Base-by-base conservation (phyloP, 805 yeast genomes). In the Lipomyces sp. region DNA sequence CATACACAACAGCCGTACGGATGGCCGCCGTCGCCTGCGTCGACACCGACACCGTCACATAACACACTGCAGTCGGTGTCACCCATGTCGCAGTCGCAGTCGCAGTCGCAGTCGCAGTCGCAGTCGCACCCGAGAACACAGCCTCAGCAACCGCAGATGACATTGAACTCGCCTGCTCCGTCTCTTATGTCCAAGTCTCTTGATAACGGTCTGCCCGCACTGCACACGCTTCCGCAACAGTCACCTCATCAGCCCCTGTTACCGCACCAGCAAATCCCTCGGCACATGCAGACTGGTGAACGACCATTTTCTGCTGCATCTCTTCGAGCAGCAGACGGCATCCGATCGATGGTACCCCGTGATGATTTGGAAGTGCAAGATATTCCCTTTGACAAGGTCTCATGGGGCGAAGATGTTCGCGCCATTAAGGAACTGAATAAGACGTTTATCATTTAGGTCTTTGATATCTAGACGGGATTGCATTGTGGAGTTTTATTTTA, bases 11-110 rank as follows among this genome's bases (percentile, higher is more conserved):
- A 54, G 32, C 62, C 33, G 37, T 62, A 65, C 37, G 65, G 57
- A 29, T 76, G 83, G 51, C 85, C 86, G 0, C 85, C 85, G 13
- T 76, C 84, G 64, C 88, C 87, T 15, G 76, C 79, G 10, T 88
- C 86, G 7, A 77, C 76, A 24, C 80, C 85, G 4, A 77, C 76
- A 42, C 69, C 72, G 6, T 66, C 72, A 24, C 13, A 62, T 63
- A 62, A 54, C 64, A 32, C 30, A 30, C 55, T 63, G 15, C 67
- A 55, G 15, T 62, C 67, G 8, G 37, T 57, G 15, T 11, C 61
- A 29, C 24, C 53, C 5, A 61, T 51, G 18, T 35, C 59, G 11
- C 67, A 56, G 57, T 61, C 60, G 45, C 62, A 60, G 30, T 61
- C 39, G 18, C 54, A 62, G 8, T 10, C 15, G 29, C 37, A 15